Evolutionary conservation across 2,329 filamentous ascomycete genomes (phyloP).

Genomic region (Neofusicoccum umdonicola): DNA sequence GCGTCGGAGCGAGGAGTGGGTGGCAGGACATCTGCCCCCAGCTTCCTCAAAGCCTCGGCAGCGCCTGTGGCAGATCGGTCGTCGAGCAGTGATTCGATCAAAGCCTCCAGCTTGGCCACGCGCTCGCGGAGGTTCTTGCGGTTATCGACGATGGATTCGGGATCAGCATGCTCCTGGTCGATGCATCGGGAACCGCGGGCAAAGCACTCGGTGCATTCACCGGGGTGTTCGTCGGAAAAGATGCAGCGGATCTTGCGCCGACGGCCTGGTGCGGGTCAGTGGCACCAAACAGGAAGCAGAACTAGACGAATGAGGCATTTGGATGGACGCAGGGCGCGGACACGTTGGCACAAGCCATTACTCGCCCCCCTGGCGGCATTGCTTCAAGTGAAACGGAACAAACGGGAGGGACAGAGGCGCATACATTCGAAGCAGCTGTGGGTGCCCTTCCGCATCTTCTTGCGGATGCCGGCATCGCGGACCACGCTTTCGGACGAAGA

Average conservation of each 20-base stretch:
- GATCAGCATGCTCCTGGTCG: constrained; percentile 44
- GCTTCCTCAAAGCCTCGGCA: constrained; percentile 24
- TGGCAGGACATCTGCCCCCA: neutral
- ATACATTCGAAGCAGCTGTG: constrained; percentile 47
- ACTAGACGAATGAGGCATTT: neutral
- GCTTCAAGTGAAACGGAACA: too few species aligned
- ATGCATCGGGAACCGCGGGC: constrained; percentile 46
- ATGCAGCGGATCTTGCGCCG: constrained; percentile 52
- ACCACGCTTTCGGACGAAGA: constrained; percentile 19
- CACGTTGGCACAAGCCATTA: neutral
- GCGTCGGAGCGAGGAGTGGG: neutral
- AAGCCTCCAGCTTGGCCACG: constrained; percentile 41
- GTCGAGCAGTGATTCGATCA: constrained; percentile 37
- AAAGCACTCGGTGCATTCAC: constrained; percentile 46
- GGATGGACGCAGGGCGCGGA: neutral
- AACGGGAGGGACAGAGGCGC: constrained; percentile 13
- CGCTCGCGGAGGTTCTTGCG: constrained; percentile 44
- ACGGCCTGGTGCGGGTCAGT: constrained; percentile 34
- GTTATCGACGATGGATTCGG: constrained; percentile 40
- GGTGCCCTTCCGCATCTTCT: constrained; percentile 46
- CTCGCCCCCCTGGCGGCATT: neutral
- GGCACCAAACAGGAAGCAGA: constrained; percentile 1
- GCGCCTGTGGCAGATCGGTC: constrained; percentile 27
- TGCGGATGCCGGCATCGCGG: constrained; percentile 28
- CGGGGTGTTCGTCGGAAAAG: constrained; percentile 38